Percentiles rank a stretch among this genome's conserved stretches.
These are phyloP conservation scores for Aspergillus funiculosus DNA, from an alignment of 495 filamentous ascomycete genomes.

Conservation along the genomic window DNA sequence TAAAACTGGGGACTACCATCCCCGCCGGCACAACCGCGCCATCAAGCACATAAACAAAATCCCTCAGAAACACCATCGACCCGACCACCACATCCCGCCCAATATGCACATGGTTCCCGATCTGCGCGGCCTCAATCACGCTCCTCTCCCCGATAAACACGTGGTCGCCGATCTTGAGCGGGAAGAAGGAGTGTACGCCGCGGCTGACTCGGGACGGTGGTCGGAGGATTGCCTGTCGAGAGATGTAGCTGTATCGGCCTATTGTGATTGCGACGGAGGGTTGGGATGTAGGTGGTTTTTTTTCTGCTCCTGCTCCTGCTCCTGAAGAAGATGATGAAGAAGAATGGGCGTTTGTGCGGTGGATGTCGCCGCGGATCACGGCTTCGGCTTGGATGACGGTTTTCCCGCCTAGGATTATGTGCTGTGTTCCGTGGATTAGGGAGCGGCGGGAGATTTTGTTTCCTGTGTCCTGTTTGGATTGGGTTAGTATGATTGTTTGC, in stretches of 20 bases:
- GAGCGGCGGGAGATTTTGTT: constrained; percentile 95
- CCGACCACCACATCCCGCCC: constrained; percentile 68
- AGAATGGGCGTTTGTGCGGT: constrained; percentile 41
- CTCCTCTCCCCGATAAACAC: constrained; percentile 74
- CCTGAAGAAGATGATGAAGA: constrained; percentile 21
- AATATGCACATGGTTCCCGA: constrained; percentile 79
- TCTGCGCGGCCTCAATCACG: constrained; percentile 69
- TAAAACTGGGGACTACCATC: constrained; percentile 88
- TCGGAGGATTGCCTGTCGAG: constrained; percentile 61
- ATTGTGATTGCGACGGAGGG: constrained; percentile 62
- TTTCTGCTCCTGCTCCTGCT: constrained; percentile 16
- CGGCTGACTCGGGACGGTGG: constrained; percentile 69
- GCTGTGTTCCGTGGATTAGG: constrained; percentile 85
- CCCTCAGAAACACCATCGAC: constrained; percentile 84
- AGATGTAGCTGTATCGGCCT: constrained; percentile 82
- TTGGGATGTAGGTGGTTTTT: constrained; percentile 5
- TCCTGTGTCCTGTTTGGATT: constrained; percentile 79
- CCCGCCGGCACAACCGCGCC: constrained; percentile 73
- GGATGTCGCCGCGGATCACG: constrained; percentile 86
- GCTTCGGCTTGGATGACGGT: constrained; percentile 89
- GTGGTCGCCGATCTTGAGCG: constrained; percentile 87
- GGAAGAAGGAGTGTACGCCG: constrained; percentile 59
- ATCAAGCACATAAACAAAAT: constrained; percentile 78
- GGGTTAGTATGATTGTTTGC: no score
- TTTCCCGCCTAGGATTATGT: constrained; percentile 95